Conservation (phyloP, 768 basidiomycete species). For the Glaciozyma antarctica region DNA sequence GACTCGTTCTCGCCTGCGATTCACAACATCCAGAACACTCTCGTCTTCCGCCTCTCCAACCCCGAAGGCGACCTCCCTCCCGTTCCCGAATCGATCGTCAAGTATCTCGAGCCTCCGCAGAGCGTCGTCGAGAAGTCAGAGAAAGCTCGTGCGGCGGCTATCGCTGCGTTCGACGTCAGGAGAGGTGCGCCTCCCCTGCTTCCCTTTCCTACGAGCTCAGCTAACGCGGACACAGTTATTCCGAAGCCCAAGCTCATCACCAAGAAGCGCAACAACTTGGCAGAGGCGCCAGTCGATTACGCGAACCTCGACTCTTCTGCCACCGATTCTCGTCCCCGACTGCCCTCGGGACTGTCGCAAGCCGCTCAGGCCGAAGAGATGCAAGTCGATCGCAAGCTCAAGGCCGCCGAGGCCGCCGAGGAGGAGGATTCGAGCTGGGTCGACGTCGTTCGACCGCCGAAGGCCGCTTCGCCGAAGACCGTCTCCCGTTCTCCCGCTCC, state of each 20-base stretch:
- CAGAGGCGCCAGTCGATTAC: conserved; percentile 2
- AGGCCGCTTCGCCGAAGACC: neutral
- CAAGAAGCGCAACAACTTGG: conserved; percentile 19
- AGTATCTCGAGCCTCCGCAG: conserved; percentile 72
- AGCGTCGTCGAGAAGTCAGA: conserved; percentile 55
- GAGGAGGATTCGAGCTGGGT: neutral
- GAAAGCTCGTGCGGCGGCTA: conserved; percentile 53
- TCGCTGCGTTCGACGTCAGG: conserved; percentile 62
- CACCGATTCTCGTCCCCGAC: neutral
- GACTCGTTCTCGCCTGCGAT: conserved; percentile 80
- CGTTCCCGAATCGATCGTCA: conserved; percentile 71
- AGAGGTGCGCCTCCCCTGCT: conserved; percentile 46
- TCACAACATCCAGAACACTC: conserved; percentile 84
- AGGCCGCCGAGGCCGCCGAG: neutral
- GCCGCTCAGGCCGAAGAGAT: neutral
- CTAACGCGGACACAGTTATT: conserved; percentile 33
- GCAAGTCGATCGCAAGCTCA: neutral
- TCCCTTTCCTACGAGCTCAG: neutral
- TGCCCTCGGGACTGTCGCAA: conserved; percentile 9
- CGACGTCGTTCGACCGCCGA: neutral
- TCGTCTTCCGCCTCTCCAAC: conserved; percentile 67
- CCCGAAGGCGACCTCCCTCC: conserved; percentile 63
- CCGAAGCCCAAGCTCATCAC: conserved; percentile 29
- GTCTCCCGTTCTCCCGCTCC: conserved; percentile 31
- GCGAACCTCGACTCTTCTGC: neutral